Evolutionary conservation across 2,329 filamentous ascomycete species (phyloP), one percentile per base, ranked within the genome.

Genomic region (Aspergillus sp.): DNA sequence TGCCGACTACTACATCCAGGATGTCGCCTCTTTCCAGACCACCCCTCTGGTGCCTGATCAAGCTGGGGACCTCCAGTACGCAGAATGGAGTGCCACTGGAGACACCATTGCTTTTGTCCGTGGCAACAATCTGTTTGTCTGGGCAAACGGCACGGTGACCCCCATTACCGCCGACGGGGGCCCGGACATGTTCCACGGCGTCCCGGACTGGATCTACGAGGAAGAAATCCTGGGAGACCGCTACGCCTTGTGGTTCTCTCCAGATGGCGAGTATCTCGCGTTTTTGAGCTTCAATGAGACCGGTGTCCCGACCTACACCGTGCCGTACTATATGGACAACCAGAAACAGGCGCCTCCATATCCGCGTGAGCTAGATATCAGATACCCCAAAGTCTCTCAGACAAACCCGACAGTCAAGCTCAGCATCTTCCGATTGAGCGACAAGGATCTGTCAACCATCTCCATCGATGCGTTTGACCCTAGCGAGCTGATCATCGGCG

Each of bases 121-220:
- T 41, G 82, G 74, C 40, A 88, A 88, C 66, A 79, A 89, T 62
- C 68, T 89, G 1, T 88, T 79, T 67, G 65, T 87, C 49, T 81
- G 78, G 73, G 74, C 73, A 54, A 75, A 80, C 46, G 82, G 82
- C 24, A 73, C 76, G 3, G 71, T 82, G 13, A 76, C 74, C 2
- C 82, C 82, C 45, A 87, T 96, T 61, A 96, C 92, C 3, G 81
- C 78, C 42, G 91, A 96, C 64, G 92, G 93, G 16, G 89, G 92
- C 0, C 78, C 83, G 0, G 86, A 96, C 62, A 84, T 90, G 57
- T 89, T 96, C 73, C 95, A 96, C 62, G 92, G 92, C 16, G 85
- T 96, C 32, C 92, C 93, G 0, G 93, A 97, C 71, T 97, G 93
- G 92, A 92, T 96, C 0, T 95, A 94, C 64, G 89, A 93, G 65